A percentile compares a stretch with the other conserved stretches of the same genome.
Evolutionary conservation across 305 asterid genomes (phyloP).

Genomic region (Fraxinus xanthoxyloides): DNA sequence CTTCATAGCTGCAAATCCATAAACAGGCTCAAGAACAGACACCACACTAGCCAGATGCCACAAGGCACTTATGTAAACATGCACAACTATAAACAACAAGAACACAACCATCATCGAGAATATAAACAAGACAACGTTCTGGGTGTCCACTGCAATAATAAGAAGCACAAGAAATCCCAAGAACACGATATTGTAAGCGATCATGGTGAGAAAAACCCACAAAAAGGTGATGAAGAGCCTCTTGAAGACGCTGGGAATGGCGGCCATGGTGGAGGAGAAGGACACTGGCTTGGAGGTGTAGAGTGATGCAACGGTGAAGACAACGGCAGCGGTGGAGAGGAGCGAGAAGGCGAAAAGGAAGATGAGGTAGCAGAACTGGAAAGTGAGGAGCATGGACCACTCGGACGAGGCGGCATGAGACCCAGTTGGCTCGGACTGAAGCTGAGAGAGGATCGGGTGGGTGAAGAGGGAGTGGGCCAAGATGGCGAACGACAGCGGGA

Average conservation of each 20-base stretch:
- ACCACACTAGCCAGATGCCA: constrained; percentile 3
- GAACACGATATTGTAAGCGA: constrained; percentile 21
- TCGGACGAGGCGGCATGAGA: constrained; percentile 42
- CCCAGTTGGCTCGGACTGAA: constrained; percentile 45
- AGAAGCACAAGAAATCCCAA: constrained; percentile 2
- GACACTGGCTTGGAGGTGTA: background rate
- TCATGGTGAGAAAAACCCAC: constrained; percentile 13
- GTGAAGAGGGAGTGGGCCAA: constrained; percentile 92
- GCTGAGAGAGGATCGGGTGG: constrained; percentile 70
- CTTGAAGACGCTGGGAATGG: constrained; percentile 2
- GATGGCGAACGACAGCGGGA: constrained; percentile 91
- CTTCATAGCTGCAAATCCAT: background rate
- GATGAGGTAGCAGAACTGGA: constrained; percentile 3
- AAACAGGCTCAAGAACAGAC: background rate
- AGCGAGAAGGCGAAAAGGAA: constrained; percentile 14
- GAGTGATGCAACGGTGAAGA: constrained; percentile 19
- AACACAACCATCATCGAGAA: background rate
- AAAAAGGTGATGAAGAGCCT: constrained; percentile 14
- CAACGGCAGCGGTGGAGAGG: constrained; percentile 22
- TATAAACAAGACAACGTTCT: background rate
- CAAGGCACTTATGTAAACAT: background rate
- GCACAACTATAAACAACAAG: background rate
- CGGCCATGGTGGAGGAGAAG: background rate
- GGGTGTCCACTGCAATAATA: constrained; percentile 14
- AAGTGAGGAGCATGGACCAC: constrained; percentile 27